phyloP scores from a whole-genome alignment of 495 filamentous ascomycete genomes.

The Penicillium taxi region DNA sequence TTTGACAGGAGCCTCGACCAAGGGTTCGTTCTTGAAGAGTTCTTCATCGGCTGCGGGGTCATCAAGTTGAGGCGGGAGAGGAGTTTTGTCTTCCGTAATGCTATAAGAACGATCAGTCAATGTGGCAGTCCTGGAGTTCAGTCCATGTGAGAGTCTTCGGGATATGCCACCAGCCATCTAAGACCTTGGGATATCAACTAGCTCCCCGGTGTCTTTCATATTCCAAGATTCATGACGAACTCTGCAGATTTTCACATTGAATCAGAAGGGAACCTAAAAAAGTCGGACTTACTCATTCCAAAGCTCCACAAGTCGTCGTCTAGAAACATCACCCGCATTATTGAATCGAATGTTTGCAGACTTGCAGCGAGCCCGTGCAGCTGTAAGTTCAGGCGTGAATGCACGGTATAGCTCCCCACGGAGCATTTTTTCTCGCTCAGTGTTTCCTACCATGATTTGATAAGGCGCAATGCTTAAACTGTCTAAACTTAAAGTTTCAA shows the following conservation, averaged over 20 bases:
- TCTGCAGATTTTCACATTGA: neutral
- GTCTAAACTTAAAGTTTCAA: too few species aligned
- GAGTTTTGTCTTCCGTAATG: constrained; percentile 50
- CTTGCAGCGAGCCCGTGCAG: constrained; percentile 51
- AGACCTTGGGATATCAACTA: neutral
- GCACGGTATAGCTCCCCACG: constrained; percentile 42
- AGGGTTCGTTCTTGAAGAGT: constrained; percentile 55
- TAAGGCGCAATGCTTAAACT: too few species aligned
- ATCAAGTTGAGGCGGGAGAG: constrained; percentile 49
- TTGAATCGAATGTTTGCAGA: constrained; percentile 57
- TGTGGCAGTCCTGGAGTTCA: too few species aligned
- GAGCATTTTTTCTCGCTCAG: too few species aligned
- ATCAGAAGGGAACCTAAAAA: too few species aligned
- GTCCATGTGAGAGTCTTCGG: too few species aligned
- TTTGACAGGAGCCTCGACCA: constrained; percentile 62
- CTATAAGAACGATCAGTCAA: too few species aligned
- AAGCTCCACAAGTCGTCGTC: constrained; percentile 55
- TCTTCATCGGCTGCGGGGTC: constrained; percentile 52
- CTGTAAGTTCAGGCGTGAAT: constrained; percentile 47
- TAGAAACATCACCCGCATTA: constrained; percentile 45
- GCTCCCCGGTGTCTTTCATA: neutral
- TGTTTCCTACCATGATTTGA: too few species aligned
- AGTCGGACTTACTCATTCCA: constrained; percentile 57
- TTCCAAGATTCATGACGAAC: neutral
- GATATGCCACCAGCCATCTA: neutral